Conservation (phyloP, 2,329 filamentous ascomycete species). For the Aspergillus tamarii region DNA sequence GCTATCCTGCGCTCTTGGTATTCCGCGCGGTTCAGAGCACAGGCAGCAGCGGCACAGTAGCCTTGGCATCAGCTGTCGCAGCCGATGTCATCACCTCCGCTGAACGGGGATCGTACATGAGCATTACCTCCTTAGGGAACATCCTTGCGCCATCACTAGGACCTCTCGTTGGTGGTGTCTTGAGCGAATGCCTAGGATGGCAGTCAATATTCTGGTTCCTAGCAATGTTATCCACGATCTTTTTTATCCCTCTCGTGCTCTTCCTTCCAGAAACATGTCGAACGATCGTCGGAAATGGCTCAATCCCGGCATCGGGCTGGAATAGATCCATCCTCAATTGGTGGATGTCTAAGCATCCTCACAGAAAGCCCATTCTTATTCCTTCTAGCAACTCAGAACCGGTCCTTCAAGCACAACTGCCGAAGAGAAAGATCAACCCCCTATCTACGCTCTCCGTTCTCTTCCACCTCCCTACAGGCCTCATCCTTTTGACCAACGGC, state of each 20-base stretch:
- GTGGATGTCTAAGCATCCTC: conserved; percentile 10
- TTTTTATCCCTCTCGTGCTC: conserved; percentile 59
- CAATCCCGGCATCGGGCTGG: conserved; percentile 28
- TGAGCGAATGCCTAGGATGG: conserved; percentile 68
- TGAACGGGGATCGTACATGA: conserved; percentile 49
- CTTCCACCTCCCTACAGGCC: conserved; percentile 39
- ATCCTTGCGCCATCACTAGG: conserved; percentile 52
- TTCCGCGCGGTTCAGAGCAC: conserved; percentile 50
- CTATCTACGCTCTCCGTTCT: conserved; percentile 41
- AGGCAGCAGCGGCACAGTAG: conserved; percentile 46
- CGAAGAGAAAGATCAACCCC: conserved; percentile 32
- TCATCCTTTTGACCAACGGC: conserved; percentile 43
- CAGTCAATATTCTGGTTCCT: conserved; percentile 68
- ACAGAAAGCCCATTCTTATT: conserved; percentile 3
- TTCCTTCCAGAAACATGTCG: conserved; percentile 58
- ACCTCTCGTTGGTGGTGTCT: conserved; percentile 64
- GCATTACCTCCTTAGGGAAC: conserved; percentile 33
- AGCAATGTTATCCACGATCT: conserved; percentile 54
- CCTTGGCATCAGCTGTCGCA: conserved; percentile 44
- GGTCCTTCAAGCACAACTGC: not conserved
- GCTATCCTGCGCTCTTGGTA: conserved; percentile 40
- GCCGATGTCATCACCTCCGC: conserved; percentile 45
- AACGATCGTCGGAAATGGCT: conserved; percentile 44
- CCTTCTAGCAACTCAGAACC: not conserved
- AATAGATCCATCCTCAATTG: conserved; percentile 28